Base-by-base conservation (phyloP, 2,329 filamentous ascomycete genomes). In the Cryphonectria radicalis region DNA sequence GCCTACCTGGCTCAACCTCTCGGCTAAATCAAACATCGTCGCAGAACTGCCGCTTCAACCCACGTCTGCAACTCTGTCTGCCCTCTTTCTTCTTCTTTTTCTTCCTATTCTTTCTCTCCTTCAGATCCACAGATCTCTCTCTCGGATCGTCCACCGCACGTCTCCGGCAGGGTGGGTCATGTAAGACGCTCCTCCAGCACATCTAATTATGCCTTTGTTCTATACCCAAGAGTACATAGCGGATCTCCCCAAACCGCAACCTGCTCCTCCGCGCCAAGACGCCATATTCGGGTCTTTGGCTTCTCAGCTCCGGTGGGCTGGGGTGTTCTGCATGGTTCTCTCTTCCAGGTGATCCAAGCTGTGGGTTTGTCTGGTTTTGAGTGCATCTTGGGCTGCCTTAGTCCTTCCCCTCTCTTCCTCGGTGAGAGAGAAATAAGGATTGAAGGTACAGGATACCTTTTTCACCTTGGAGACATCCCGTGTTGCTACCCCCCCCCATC, bases 231-330 rank as follows among this genome's bases (percentile, higher is more conserved):
- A 32, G 13, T 35, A n/a, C 28, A 68, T 4, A 66, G 46, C 37
- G 66, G 63, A n/a, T 63, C 43, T 42, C 17, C 32, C 25, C 7
- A 50, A 50, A 55, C 1, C 42, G 60, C 60, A 64, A 13, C 59
- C 19, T 69, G 43, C 32, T 64, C 63, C 59, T 67, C 68, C 70
- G 43, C 63, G 70, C 67, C 68, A 70, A 70, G 70, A 35, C 42
- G 53, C 63, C 63, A 63, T 60, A 25, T 64, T 72, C 70, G 67
- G 70, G 64, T 62, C 68, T 19, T 13, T 62, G 66, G n/a, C 32
- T 42, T 32, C 70, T 53, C 66, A 65, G 68, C 42, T 66, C 65
- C 68, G 65, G 63, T 42, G 59, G 64, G 43, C 64, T n/a, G 46
- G 46, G 8, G 46, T 2, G 2, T 22, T 57, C 28, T 72, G 67